Conservation (phyloP, 176 grass and related monocot genomes). For the Puya raimondii region DNA sequence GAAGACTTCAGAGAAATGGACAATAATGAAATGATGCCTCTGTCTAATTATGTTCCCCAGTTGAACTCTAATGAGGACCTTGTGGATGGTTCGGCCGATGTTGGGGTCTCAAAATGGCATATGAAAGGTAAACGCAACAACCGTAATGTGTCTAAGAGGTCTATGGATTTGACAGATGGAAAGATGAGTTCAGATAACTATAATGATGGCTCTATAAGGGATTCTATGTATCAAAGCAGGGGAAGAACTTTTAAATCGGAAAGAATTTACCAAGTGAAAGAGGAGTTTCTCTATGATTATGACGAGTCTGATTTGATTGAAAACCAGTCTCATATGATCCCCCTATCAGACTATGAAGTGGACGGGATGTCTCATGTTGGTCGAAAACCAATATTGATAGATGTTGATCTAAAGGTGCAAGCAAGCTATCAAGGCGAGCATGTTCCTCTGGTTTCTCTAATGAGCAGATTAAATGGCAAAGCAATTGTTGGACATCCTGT, state of each 20-base stretch:
- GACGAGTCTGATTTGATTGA: constrained; percentile 44
- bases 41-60: constrained; percentile 31
- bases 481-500: constrained; percentile 94
- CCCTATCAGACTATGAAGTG: constrained; percentile 25
- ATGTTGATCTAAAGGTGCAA: constrained; percentile 81
- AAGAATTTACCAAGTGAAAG: constrained; percentile 47
- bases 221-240: constrained; percentile 25
- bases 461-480: constrained; percentile 98
- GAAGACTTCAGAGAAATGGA: constrained; percentile 49
- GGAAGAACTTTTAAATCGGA: constrained; percentile 28
- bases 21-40: constrained; percentile 23
- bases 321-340: constrained; percentile 43
- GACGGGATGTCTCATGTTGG: constrained; percentile 24
- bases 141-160: constrained; percentile 47
- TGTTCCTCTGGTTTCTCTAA: constrained; percentile 95
- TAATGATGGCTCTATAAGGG: constrained; percentile 32
- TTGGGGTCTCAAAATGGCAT: constrained; percentile 78
- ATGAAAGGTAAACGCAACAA: constrained; percentile 99
- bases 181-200: constrained; percentile 48
- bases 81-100: constrained; percentile 51
- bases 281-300: constrained; percentile 44
- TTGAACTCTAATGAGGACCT: constrained; percentile 43
- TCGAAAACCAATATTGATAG: constrained; percentile 47
- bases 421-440: constrained; percentile 94
- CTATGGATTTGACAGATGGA: constrained; percentile 29